Evolutionary conservation across 768 basidiomycete species (phyloP).

Genomic region (Mycena polygramma): DNA sequence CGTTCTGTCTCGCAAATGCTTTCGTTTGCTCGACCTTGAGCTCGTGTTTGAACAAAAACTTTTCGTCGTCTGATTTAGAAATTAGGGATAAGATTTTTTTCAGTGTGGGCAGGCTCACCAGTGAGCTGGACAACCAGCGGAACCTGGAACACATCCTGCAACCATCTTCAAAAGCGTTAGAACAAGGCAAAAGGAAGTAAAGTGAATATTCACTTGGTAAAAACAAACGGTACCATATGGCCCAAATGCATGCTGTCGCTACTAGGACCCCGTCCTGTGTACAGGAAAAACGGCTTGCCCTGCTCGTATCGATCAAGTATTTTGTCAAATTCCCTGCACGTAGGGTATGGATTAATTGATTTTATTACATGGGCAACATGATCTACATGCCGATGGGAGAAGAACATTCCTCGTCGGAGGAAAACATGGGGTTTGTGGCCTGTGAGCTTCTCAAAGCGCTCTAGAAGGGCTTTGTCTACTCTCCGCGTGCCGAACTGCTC

Average conservation of each 20-base stretch:
- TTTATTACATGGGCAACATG: constrained; percentile 25
- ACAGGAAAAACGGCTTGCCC: constrained; percentile 97
- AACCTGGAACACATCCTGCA: constrained; percentile 96
- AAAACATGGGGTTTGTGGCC: constrained; percentile 90
- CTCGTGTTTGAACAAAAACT: constrained; percentile 97
- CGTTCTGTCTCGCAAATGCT: constrained; percentile 85
- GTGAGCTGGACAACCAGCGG: constrained; percentile 97
- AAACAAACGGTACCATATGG: constrained; percentile 96
- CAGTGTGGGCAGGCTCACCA: constrained; percentile 58
- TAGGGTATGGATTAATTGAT: constrained; percentile 21
- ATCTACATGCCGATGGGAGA: constrained; percentile 89
- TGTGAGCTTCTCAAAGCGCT: constrained; percentile 92
- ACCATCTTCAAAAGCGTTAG: constrained; percentile 71
- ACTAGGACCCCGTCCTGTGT: constrained; percentile 97
- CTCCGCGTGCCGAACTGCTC: constrained; percentile 93
- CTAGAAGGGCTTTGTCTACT: constrained; percentile 81
- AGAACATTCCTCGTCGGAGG: constrained; percentile 94
- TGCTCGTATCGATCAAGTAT: constrained; percentile 97
- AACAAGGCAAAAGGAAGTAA: background rate
- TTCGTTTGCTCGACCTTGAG: constrained; percentile 91
- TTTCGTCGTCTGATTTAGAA: constrained; percentile 87
- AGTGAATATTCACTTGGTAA: constrained; percentile 83
- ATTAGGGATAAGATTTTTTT: background rate
- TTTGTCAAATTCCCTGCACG: constrained; percentile 89
- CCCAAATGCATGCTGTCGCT: constrained; percentile 98